A percentile compares a stretch with the other conserved stretches of the same genome.
These are phyloP conservation scores for Claviceps sp. DNA, from an alignment of 2,329 filamentous ascomycete species.

Conservation along the genomic window DNA sequence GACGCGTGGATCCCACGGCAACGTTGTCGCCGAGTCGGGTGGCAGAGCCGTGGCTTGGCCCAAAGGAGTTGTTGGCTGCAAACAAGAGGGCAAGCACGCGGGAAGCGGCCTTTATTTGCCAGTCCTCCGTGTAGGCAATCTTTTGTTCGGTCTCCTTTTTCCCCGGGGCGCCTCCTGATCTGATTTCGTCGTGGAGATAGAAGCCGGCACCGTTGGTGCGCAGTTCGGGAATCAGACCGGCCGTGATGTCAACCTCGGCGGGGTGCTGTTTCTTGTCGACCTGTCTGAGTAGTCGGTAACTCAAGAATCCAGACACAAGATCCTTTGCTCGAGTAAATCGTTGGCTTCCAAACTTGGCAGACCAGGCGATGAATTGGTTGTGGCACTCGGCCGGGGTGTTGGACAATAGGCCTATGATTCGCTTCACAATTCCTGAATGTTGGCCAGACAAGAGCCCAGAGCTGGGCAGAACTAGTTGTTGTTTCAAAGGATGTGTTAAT, in stretches of 20 bases:
- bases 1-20: conserved; percentile 9
- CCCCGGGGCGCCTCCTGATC: conserved; percentile 34
- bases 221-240: conserved; percentile 60
- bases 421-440: conserved; percentile 74
- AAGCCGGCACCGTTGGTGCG: conserved; percentile 41
- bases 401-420: conserved; percentile 66
- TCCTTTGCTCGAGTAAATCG: conserved; percentile 66
- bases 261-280: conserved; percentile 48
- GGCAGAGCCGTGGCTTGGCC: conserved; percentile 22
- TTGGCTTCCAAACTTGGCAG: conserved; percentile 52
- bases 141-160: conserved; percentile 40
- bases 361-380: conserved; percentile 64
- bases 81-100: conserved; percentile 72
- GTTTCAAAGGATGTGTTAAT: neutral
- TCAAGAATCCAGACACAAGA: conserved; percentile 63
- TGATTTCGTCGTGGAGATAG: conserved; percentile 67
- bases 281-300: conserved; percentile 62
- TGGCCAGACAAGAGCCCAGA: conserved; percentile 42
- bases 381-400: conserved; percentile 66
- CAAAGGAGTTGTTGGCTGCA: conserved; percentile 55
- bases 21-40: conserved; percentile 6
- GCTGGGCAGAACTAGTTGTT: conserved; percentile 12
- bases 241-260: conserved; percentile 45
- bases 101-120: conserved; percentile 74
- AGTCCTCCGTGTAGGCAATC: conserved; percentile 65